These are phyloP conservation scores for Ophiostoma quercus DNA, from an alignment of 2,329 filamentous ascomycete genomes.

Conservation along the genomic window DNA sequence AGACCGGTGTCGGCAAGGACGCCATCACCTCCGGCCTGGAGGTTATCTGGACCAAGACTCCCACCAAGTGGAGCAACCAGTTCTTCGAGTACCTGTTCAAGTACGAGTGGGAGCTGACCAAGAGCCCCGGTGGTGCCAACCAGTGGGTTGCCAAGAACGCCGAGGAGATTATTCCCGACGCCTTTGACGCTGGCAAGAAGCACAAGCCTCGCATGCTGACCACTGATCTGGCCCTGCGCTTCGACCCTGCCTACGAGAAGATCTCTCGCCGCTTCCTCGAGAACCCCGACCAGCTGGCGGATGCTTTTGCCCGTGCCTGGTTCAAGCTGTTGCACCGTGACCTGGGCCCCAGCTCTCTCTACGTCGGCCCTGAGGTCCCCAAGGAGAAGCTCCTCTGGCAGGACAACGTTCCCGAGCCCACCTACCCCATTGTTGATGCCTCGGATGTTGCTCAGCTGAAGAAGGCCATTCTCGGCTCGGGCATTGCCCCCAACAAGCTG, in stretches of 20 bases:
- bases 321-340: slow-evolving; percentile 81
- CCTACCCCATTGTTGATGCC: slow-evolving; percentile 56
- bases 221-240: slow-evolving; percentile 65
- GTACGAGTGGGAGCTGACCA: slow-evolving; percentile 71
- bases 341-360: slow-evolving; percentile 65
- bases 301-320: slow-evolving; percentile 69
- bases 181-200: slow-evolving; percentile 65
- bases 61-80: slow-evolving; percentile 68
- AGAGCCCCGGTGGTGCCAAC: slow-evolving; percentile 69
- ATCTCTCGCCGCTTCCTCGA: slow-evolving; percentile 65
- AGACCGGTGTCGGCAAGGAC: slow-evolving; percentile 61
- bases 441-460: slow-evolving; percentile 62
- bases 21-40: slow-evolving; percentile 73
- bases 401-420: slow-evolving; percentile 60
- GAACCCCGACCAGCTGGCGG: slow-evolving; percentile 62
- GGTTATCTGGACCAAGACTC: slow-evolving; percentile 73
- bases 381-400: slow-evolving; percentile 61
- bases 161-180: slow-evolving; percentile 63
- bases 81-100: slow-evolving; percentile 73
- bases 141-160: slow-evolving; percentile 71
- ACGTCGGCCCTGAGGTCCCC: slow-evolving; percentile 69
- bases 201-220: slow-evolving; percentile 72
- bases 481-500: slow-evolving; percentile 35
- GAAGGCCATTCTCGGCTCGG: slow-evolving; percentile 54
- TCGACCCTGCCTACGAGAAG: slow-evolving; percentile 69